phyloP scores from a whole-genome alignment of 2,329 filamentous ascomycete genomes.

The Talaromyces sp. region DNA sequence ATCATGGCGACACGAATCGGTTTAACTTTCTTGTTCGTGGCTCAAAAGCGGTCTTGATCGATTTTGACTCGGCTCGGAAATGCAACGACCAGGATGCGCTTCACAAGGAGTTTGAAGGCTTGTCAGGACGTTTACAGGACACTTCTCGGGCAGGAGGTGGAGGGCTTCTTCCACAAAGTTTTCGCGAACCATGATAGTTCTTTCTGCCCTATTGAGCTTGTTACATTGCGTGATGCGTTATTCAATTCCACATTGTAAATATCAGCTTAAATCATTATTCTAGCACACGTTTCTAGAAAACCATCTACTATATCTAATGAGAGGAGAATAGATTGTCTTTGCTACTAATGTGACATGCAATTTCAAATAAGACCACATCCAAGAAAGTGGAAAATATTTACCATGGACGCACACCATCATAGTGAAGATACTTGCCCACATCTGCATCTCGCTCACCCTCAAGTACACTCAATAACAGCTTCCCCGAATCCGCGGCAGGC shows the following conservation, averaged over 20 bases:
- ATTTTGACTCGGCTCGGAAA: slow-evolving; percentile 23
- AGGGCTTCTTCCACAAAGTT: neutral
- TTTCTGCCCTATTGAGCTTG: too few species aligned
- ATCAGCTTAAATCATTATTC: neutral
- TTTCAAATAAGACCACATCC: neutral
- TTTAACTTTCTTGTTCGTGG: slow-evolving; percentile 23
- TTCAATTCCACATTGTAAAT: too few species aligned
- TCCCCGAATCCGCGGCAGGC: slow-evolving; percentile 33
- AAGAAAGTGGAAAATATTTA: neutral
- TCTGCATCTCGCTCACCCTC: slow-evolving; percentile 39
- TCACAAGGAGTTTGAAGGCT: slow-evolving; percentile 14
- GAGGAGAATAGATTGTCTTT: neutral
- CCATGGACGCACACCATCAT: slow-evolving; percentile 10
- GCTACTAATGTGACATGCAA: neutral
- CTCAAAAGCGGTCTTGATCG: slow-evolving; percentile 20
- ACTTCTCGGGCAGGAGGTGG: slow-evolving; percentile 4
- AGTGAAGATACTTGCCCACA: slow-evolving; percentile 31
- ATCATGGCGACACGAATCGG: slow-evolving; percentile 24
- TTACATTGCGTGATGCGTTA: too few species aligned
- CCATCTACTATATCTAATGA: neutral
- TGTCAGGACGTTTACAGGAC: slow-evolving; percentile 14
- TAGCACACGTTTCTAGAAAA: rapidly evolving
- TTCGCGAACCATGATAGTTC: too few species aligned
- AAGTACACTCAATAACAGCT: slow-evolving; percentile 35
- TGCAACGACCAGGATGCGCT: slow-evolving; percentile 17